A percentile compares a stretch with the other conserved stretches of the same genome.
Evolutionary conservation across 108 stramenopile species (phyloP).

Genomic region (Cyclotella baltica): DNA sequence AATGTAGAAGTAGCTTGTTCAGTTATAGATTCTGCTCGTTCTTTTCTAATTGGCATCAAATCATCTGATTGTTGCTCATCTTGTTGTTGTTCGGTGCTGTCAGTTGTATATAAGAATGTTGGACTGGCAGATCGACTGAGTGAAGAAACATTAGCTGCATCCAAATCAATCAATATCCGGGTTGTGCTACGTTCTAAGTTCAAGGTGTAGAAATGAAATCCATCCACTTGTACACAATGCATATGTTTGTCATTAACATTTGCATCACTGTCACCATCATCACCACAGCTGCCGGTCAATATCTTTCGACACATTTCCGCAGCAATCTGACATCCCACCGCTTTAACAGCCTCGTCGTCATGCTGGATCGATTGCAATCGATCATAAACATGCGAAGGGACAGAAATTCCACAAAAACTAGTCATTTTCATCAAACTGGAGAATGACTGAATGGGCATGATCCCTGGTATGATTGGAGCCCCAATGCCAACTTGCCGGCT

Average conservation of each 20-base stretch:
- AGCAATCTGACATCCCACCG: slow-evolving; percentile 90
- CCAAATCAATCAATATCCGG: slow-evolving; percentile 71
- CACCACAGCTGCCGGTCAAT: slow-evolving; percentile 24
- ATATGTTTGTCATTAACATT: too few species aligned
- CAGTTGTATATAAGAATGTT: background rate
- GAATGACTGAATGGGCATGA: slow-evolving; percentile 95
- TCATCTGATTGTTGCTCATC: background rate
- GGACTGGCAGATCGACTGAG: slow-evolving; percentile 14
- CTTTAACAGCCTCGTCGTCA: slow-evolving; percentile 95
- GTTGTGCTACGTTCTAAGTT: slow-evolving; percentile 92
- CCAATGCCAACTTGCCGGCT: slow-evolving; percentile 84
- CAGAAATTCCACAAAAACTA: slow-evolving; percentile 77
- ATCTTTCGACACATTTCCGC: slow-evolving; percentile 82
- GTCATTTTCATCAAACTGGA: slow-evolving; percentile 85
- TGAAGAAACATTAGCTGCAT: slow-evolving; percentile 37
- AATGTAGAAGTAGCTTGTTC: slow-evolving; percentile 26
- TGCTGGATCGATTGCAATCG: slow-evolving; percentile 77
- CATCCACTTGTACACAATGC: slow-evolving; percentile 58
- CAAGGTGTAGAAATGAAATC: slow-evolving; percentile 96
- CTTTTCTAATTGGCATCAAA: slow-evolving; percentile 11
- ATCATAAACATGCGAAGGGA: slow-evolving; percentile 69
- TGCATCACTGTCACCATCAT: slow-evolving; percentile 42
- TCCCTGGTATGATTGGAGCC: slow-evolving; percentile 94
- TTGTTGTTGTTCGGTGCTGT: background rate
- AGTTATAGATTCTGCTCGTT: slow-evolving; percentile 42